These are phyloP conservation scores for Paecilomyces variotii DNA, from an alignment of 2,329 filamentous ascomycete species.

Conservation along the genomic window DNA sequence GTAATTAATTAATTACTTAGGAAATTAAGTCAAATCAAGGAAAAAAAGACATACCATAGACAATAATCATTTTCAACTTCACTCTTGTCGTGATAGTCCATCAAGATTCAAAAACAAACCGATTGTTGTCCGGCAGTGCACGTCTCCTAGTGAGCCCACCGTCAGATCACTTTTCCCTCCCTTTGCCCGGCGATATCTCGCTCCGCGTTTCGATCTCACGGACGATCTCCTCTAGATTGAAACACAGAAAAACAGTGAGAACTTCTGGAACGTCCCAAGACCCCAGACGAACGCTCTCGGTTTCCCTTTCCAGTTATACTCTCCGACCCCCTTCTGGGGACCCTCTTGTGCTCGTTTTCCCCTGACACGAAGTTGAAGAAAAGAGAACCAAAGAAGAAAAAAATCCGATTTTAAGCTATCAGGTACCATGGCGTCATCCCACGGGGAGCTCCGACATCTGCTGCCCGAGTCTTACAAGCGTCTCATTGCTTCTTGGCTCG, in stretches of 20 bases:
- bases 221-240: background rate
- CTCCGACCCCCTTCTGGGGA: background rate
- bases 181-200: background rate
- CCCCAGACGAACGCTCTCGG: background rate
- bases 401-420: slow-evolving; percentile 8
- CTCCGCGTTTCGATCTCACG: background rate
- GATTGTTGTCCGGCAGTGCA: background rate
- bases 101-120: background rate
- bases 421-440: slow-evolving; percentile 45
- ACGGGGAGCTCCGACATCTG: slow-evolving; percentile 61
- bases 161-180: background rate
- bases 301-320: background rate
- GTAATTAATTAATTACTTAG: too few species aligned
- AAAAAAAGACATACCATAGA: too few species aligned
- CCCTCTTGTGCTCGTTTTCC: background rate
- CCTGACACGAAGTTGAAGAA: background rate
- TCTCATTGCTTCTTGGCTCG: slow-evolving; percentile 74
- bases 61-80: background rate
- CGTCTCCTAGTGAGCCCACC: background rate
- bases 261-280: background rate
- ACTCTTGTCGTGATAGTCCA: background rate
- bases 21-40: too few species aligned
- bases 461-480: slow-evolving; percentile 80
- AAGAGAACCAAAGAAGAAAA: background rate
- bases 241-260: background rate